Conservation (phyloP, 1,284 basidiomycete genomes). For the Flammula alnicola region DNA sequence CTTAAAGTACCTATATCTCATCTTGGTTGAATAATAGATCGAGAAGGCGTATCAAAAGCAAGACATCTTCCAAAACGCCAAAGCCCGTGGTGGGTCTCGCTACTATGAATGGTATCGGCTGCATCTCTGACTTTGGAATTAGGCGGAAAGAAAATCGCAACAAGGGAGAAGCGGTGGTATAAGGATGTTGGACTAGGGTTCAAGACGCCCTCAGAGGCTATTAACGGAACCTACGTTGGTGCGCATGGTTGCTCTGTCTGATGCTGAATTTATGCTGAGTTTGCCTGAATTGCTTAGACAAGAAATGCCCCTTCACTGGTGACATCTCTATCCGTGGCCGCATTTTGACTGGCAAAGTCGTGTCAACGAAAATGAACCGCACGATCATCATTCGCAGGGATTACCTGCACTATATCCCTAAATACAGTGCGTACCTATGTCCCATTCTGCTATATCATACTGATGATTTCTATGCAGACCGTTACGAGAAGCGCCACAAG, state of each 20-base stretch:
- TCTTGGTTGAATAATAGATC: slow-evolving; percentile 52
- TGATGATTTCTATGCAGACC: slow-evolving; percentile 56
- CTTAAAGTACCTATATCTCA: not conserved
- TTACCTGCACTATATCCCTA: slow-evolving; percentile 98
- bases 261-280: slow-evolving; percentile 6
- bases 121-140: slow-evolving; percentile 26
- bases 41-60: slow-evolving; percentile 98
- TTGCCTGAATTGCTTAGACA: slow-evolving; percentile 65
- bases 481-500: slow-evolving; percentile 98
- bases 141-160: slow-evolving; percentile 89
- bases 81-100: slow-evolving; percentile 80
- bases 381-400: slow-evolving; percentile 98
- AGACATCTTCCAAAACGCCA: slow-evolving; percentile 97
- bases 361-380: slow-evolving; percentile 99
- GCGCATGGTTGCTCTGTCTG: slow-evolving; percentile 36
- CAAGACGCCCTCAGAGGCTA: slow-evolving; percentile 96
- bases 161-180: slow-evolving; percentile 98
- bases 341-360: slow-evolving; percentile 96
- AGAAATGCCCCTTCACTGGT: slow-evolving; percentile 99
- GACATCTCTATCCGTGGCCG: slow-evolving; percentile 98
- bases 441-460: too few species aligned
- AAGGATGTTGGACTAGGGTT: slow-evolving; percentile 98
- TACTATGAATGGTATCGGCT: slow-evolving; percentile 10
- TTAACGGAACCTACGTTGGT: slow-evolving; percentile 98
- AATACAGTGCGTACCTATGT: slow-evolving; percentile 91